phyloP scores from a whole-genome alignment of 2,329 filamentous ascomycete species.

The Helminthosporium solani region DNA sequence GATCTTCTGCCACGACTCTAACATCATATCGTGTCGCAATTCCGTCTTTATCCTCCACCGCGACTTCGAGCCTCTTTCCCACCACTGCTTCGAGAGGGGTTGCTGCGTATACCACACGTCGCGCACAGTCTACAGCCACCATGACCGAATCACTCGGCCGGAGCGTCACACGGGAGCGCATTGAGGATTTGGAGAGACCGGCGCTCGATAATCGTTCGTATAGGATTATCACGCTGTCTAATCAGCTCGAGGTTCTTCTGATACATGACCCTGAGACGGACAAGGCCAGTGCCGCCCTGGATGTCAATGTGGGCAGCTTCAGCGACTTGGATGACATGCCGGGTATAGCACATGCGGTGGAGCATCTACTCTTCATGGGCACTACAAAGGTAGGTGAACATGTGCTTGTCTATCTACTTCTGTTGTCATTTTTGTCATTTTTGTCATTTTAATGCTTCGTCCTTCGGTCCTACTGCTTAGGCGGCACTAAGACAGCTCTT shows the following conservation, averaged over 20 bases:
- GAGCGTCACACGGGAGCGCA: slow-evolving; percentile 32
- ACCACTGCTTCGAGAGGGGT: slow-evolving; percentile 11
- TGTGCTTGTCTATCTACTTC: background rate
- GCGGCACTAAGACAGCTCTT: background rate
- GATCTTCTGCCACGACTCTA: slow-evolving; percentile 14
- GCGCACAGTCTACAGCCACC: slow-evolving; percentile 8
- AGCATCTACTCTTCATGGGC: slow-evolving; percentile 97
- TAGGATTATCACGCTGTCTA: slow-evolving; percentile 79
- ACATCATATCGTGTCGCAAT: too few relatives aligned
- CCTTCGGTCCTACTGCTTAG: too few relatives aligned
- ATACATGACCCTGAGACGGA: slow-evolving; percentile 95
- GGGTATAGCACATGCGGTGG: slow-evolving; percentile 92
- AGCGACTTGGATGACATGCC: slow-evolving; percentile 89
- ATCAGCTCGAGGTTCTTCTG: slow-evolving; percentile 85
- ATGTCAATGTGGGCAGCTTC: slow-evolving; percentile 95
- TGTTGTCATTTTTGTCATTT: background rate
- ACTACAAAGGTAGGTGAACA: slow-evolving; percentile 74
- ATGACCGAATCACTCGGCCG: slow-evolving; percentile 34
- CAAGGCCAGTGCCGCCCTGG: slow-evolving; percentile 92
- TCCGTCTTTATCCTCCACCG: too few relatives aligned
- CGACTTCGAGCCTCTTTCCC: slow-evolving; percentile 13
- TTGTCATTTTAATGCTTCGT: too few relatives aligned
- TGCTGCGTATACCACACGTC: slow-evolving; percentile 8
- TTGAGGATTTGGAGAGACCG: slow-evolving; percentile 76
- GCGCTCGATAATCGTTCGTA: slow-evolving; percentile 84